Evolutionary conservation across 1,284 basidiomycete genomes (phyloP).

Genomic region (Ustilago loliicola): DNA sequence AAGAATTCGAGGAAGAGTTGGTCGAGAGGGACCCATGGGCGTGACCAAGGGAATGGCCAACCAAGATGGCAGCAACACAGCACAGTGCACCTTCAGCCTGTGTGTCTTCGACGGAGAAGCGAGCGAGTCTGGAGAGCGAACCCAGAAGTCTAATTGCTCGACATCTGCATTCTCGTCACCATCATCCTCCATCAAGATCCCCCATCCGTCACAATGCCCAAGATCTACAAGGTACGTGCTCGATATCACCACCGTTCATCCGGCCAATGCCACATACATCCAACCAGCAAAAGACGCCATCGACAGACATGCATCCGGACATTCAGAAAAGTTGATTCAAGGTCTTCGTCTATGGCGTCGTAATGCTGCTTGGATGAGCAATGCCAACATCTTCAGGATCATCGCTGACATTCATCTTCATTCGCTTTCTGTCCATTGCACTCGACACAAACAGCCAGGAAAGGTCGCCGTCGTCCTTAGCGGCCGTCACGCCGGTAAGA

Average conservation of each 20-base stretch:
- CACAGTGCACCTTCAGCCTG: not conserved
- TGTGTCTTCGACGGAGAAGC: not conserved
- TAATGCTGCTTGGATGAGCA: conserved; percentile 20
- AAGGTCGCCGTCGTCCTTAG: conserved; percentile 78
- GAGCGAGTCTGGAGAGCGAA: conserved; percentile 19
- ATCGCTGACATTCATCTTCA: conserved; percentile 13
- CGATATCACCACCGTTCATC: not conserved
- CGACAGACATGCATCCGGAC: conserved; percentile 19
- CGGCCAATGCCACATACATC: conserved; percentile 4
- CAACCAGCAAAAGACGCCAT: conserved; percentile 21
- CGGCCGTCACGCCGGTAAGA: conserved; percentile 70
- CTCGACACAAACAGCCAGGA: conserved; percentile 88
- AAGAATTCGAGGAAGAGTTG: not conserved
- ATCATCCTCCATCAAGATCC: conserved; percentile 57
- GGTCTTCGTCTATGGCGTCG: conserved; percentile 6
- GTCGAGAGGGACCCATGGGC: not conserved
- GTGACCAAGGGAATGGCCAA: conserved; percentile 1
- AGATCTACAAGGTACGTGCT: conserved; percentile 67
- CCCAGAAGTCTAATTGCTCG: conserved; percentile 23
- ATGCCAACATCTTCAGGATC: not conserved
- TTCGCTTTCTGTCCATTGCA: not conserved
- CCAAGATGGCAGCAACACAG: not conserved
- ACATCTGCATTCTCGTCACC: conserved; percentile 48
- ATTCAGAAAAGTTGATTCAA: not conserved
- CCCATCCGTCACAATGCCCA: conserved; percentile 62